phyloP scores from a whole-genome alignment of 768 basidiomycete species.

The Amanita rimosa region DNA sequence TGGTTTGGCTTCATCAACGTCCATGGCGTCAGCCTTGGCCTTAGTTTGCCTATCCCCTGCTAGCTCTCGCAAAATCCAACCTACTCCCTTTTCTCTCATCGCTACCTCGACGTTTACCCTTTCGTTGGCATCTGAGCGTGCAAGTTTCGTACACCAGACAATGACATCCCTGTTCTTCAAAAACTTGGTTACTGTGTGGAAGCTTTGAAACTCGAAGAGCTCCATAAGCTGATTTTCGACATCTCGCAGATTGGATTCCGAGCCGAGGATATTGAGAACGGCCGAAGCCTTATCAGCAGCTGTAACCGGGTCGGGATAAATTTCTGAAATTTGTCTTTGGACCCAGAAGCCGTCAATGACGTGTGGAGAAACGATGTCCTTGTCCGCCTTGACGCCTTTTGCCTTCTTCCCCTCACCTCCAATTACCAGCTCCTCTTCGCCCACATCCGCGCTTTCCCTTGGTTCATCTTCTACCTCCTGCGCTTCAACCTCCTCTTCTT shows the following conservation, averaged over 20 bases:
- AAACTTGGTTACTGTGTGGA: constrained; percentile 82
- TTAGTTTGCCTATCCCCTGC: constrained; percentile 69
- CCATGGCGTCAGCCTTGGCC: constrained; percentile 54
- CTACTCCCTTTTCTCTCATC: constrained; percentile 95
- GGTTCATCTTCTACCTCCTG: constrained; percentile 30
- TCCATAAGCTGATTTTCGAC: constrained; percentile 96
- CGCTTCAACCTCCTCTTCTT: constrained; percentile 60
- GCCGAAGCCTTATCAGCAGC: constrained; percentile 83
- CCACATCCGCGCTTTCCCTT: constrained; percentile 32
- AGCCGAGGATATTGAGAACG: constrained; percentile 77
- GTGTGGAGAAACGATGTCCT: constrained; percentile 80
- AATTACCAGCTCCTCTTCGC: constrained; percentile 67
- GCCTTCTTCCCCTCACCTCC: constrained; percentile 51
- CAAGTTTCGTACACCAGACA: constrained; percentile 96
- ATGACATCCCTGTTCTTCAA: constrained; percentile 93
- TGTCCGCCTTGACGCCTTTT: constrained; percentile 48
- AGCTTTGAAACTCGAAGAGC: constrained; percentile 87
- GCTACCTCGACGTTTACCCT: constrained; percentile 91
- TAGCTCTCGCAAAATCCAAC: constrained; percentile 89
- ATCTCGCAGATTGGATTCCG: constrained; percentile 82
- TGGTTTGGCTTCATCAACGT: constrained; percentile 52
- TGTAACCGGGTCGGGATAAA: constrained; percentile 91
- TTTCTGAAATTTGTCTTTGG: constrained; percentile 82
- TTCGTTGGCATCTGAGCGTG: constrained; percentile 81
- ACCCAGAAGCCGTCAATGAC: constrained; percentile 98